Evolutionary conservation across 306 rosid species (phyloP), one percentile per base, ranked within the genome.

Genomic region (Cyclanthera cordifolia): DNA sequence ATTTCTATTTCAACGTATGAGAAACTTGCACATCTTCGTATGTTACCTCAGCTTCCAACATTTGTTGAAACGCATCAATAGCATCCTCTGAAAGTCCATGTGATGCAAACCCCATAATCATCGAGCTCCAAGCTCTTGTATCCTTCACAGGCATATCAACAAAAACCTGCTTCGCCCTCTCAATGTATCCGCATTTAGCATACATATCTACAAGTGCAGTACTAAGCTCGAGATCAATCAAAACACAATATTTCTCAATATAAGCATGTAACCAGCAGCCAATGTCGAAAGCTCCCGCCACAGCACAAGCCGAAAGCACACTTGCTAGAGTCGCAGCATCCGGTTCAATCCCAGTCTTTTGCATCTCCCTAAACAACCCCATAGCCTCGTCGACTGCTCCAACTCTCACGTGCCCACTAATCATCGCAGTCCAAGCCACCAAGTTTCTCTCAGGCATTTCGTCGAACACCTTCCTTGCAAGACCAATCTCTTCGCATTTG

Each of bases 181-280:
- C 75, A 47, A 76, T 64, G n/a, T 50, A 76, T 3, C 79, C 79
- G 2, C 75, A 76, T 56, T 64, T 76, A 27, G 76, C 75, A 53
- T 71, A 76, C 79, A 76, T 76, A 54, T 76, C 51, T 8, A 76
- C 21, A 48, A 76, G 79, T 63, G 75, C 72, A 30, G 79, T 76
- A 14, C 56, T 28, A 39, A 77, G 69, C 75, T 66, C 80, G 25
- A 77, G 73, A 65, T 77, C 73, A 56, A 48, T 67, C 3, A 47
- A 58, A 57, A 72, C 73, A 69, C 34, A 65, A 53, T 25, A 48
- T 63, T 46, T 66, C 64, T 72, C 70, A 20, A 66, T 67, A 39
- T 72, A 77, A 12, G 50, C 70, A 34, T 77, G 80, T 49, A 72
- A 49, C 73, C 76, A 72, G 69, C 49, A 54, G 53, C 76, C 73